Conservation (phyloP, 805 yeast genomes). For the Starmerella floris region DNA sequence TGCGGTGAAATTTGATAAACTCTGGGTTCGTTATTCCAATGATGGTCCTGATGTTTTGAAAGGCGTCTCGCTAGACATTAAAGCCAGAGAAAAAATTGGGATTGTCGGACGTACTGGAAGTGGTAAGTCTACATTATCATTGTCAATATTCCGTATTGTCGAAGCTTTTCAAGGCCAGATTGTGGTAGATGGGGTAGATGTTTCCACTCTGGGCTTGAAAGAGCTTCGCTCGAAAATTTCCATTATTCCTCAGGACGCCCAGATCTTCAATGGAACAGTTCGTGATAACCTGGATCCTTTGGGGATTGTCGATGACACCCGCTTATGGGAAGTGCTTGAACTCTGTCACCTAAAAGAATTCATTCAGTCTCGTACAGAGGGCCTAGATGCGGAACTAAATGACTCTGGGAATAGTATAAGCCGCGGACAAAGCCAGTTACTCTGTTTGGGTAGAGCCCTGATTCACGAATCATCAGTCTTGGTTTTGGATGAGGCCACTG, state of each 20-base stretch:
- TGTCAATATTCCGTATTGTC: slow-evolving; percentile 55
- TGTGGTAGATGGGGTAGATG: slow-evolving; percentile 45
- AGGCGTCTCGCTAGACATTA: slow-evolving; percentile 59
- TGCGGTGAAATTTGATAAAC: slow-evolving; percentile 49
- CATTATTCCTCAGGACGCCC: slow-evolving; percentile 68
- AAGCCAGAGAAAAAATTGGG: slow-evolving; percentile 66
- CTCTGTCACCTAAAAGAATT: slow-evolving; percentile 42
- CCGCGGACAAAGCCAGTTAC: slow-evolving; percentile 66
- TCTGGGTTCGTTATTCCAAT: slow-evolving; percentile 65
- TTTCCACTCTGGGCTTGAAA: slow-evolving; percentile 41
- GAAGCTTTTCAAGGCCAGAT: slow-evolving; percentile 45
- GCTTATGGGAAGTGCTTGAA: slow-evolving; percentile 46
- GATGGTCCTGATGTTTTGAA: slow-evolving; percentile 70
- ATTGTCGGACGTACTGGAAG: slow-evolving; percentile 96
- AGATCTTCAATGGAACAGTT: slow-evolving; percentile 51
- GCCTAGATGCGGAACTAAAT: slow-evolving; percentile 38
- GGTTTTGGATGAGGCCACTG: slow-evolving; percentile 63
- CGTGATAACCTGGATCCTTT: slow-evolving; percentile 61
- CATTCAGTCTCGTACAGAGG: slow-evolving; percentile 27
- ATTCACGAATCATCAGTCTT: slow-evolving; percentile 51
- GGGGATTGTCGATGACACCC: slow-evolving; percentile 37
- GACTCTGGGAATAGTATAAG: slow-evolving; percentile 75
- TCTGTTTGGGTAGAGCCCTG: slow-evolving; percentile 66
- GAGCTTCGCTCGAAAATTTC: slow-evolving; percentile 47
- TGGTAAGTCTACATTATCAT: slow-evolving; percentile 81